Evolutionary conservation across 73 alveolate species (phyloP).

Genomic region (Stentor roeselii): DNA sequence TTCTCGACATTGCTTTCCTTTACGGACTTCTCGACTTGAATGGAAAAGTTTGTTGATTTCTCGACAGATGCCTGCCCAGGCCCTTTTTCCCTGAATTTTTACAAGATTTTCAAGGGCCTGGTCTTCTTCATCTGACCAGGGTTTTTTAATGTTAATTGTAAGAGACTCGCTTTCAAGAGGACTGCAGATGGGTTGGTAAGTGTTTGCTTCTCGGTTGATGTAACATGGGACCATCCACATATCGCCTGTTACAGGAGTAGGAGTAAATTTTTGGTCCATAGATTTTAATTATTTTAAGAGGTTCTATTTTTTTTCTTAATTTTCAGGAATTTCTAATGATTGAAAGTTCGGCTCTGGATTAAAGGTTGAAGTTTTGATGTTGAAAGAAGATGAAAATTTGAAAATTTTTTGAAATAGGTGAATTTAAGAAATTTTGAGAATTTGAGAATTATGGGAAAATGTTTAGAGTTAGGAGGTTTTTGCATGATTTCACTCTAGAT

Average conservation of each 20-base stretch:
- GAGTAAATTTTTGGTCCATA: not conserved
- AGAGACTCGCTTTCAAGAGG: not conserved
- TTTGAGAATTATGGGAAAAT: too few species aligned
- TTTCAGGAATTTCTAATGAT: too few species aligned
- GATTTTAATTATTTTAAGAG: too few species aligned
- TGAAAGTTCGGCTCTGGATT: too few species aligned
- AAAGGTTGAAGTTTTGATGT: too few species aligned
- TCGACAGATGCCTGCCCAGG: not conserved
- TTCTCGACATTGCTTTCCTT: slow-evolving; percentile 88
- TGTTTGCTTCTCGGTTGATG: not conserved
- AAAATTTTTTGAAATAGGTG: too few species aligned
- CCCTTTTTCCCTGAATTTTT: not conserved
- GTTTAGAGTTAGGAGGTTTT: too few species aligned
- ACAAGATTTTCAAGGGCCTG: not conserved
- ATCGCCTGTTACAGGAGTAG: not conserved
- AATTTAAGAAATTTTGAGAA: too few species aligned
- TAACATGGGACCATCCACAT: slow-evolving; percentile 15
- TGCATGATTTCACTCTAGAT: too few species aligned
- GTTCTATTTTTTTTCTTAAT: too few species aligned
- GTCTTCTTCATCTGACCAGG: slow-evolving; percentile 14
- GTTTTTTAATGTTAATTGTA: too few species aligned
- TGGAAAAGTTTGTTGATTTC: slow-evolving; percentile 1
- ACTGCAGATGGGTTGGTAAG: not conserved
- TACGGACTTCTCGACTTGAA: slow-evolving; percentile 30
- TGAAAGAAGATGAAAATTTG: too few species aligned